Conservation (phyloP, 2,329 filamentous ascomycete genomes). For the Akanthomyces uredinophilus region DNA sequence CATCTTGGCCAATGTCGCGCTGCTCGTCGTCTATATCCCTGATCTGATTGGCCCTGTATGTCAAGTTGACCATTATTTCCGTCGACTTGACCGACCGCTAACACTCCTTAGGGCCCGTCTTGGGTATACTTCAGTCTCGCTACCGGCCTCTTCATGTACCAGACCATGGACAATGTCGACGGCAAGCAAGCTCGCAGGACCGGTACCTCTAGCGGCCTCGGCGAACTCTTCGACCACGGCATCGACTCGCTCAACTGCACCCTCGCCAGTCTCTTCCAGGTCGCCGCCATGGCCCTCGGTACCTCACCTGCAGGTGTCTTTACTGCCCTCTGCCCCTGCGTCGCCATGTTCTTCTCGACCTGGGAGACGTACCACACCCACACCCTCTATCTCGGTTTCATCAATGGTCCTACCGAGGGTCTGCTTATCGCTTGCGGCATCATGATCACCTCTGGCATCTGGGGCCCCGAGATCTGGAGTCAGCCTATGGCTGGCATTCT, state of each 20-base stretch:
- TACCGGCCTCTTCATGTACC: slow-evolving; percentile 95
- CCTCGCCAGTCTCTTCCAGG: slow-evolving; percentile 82
- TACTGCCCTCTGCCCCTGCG: slow-evolving; percentile 82
- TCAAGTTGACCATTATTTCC: slow-evolving; percentile 11
- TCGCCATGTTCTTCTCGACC: slow-evolving; percentile 99
- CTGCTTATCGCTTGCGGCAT: slow-evolving; percentile 80
- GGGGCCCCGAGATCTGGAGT: slow-evolving; percentile 83
- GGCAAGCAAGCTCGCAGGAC: slow-evolving; percentile 95
- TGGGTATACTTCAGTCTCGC: slow-evolving; percentile 98
- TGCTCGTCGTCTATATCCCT: slow-evolving; percentile 75
- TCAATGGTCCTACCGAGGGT: slow-evolving; percentile 97
- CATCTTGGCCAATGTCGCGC: slow-evolving; percentile 76
- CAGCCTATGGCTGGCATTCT: slow-evolving; percentile 66
- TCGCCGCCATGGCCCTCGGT: slow-evolving; percentile 87
- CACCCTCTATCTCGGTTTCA: slow-evolving; percentile 88
- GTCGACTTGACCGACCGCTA: neutral
- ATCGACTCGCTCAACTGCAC: slow-evolving; percentile 99
- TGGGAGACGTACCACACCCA: slow-evolving; percentile 99
- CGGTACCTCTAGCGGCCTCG: slow-evolving; percentile 87
- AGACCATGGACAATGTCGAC: slow-evolving; percentile 98
- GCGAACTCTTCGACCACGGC: slow-evolving; percentile 96
- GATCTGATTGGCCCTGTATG: slow-evolving; percentile 84
- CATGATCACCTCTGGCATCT: slow-evolving; percentile 83
- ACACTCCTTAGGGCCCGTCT: slow-evolving; percentile 59
- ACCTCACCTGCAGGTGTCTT: slow-evolving; percentile 80